Conservation (phyloP, 148 eudicot genomes). For the Nepenthes mirabilis region DNA sequence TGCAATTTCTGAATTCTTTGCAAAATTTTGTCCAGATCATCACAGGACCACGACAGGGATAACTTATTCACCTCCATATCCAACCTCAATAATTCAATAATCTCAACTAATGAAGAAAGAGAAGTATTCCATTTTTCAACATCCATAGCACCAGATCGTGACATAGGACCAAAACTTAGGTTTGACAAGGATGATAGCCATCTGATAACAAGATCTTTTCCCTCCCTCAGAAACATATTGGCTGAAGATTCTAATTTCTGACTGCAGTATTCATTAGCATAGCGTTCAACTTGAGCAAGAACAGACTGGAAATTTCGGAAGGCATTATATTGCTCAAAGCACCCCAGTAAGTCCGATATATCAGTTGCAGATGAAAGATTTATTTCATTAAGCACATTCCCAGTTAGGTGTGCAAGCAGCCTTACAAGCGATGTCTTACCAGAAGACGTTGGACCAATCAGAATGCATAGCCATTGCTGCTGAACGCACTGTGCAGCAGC, state of each 20-base stretch:
- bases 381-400: constrained; percentile 74
- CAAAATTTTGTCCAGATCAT: constrained; percentile 43
- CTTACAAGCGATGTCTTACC: constrained; percentile 84
- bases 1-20: constrained; percentile 38
- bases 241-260: constrained; percentile 37
- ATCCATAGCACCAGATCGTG: constrained; percentile 23
- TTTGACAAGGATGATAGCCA: constrained; percentile 59
- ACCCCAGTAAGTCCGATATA: constrained; percentile 87
- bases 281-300: constrained; percentile 45
- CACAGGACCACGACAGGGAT: constrained; percentile 46
- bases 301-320: constrained; percentile 54
- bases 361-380: constrained; percentile 94
- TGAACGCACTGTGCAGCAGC: constrained; percentile 68
- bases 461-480: constrained; percentile 78
- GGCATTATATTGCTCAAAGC: constrained; percentile 92
- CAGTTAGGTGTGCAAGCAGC: constrained; percentile 73
- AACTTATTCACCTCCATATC: constrained; percentile 21
- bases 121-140: constrained; percentile 39
- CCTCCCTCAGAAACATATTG: constrained; percentile 25
- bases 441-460: constrained; percentile 86
- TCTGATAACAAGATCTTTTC: constrained; percentile 31
- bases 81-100: constrained; percentile 40
- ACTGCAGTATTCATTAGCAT: constrained; percentile 59
- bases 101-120: constrained; percentile 38
- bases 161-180: constrained; percentile 22